Evolutionary conservation across 768 basidiomycete species (phyloP).

Genomic region (Vararia minispora): DNA sequence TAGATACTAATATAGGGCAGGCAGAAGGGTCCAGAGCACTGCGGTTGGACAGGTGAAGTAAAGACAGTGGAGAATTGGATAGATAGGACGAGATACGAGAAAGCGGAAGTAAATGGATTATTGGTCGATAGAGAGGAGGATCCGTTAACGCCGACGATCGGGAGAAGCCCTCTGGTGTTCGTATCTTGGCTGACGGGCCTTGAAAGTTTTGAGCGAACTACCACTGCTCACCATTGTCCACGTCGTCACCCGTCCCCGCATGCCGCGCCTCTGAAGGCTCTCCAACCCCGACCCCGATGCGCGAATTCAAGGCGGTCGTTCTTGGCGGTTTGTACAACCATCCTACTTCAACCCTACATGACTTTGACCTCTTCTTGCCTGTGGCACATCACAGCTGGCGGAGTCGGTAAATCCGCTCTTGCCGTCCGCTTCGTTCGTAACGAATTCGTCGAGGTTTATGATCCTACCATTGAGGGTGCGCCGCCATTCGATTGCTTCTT

Average conservation of each 20-base stretch:
- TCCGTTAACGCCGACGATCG: no score
- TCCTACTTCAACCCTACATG: slow-evolving; percentile 1
- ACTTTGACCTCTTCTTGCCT: slow-evolving; percentile 1
- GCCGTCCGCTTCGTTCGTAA: slow-evolving; percentile 71
- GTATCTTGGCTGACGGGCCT: no score
- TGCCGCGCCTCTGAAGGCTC: slow-evolving; percentile 8
- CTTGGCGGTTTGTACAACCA: slow-evolving; percentile 50
- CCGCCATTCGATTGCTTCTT: neutral
- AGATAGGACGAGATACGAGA: no score
- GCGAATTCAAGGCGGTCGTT: slow-evolving; percentile 67
- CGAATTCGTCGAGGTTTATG: slow-evolving; percentile 65
- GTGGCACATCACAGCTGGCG: slow-evolving; percentile 68
- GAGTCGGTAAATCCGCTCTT: slow-evolving; percentile 81
- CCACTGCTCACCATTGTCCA: neutral
- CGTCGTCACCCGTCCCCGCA: slow-evolving; percentile 6
- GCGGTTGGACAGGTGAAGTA: no score
- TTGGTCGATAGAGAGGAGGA: no score
- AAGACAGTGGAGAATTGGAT: no score
- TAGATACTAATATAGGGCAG: no score
- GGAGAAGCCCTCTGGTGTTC: no score
- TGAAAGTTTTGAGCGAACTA: no score
- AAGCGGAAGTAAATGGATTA: no score
- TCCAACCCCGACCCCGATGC: slow-evolving; percentile 31
- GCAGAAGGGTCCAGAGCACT: no score
- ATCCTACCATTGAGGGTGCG: slow-evolving; percentile 77